Conservation (phyloP, 2,329 filamentous ascomycete genomes). For the Xylariales sp. region DNA sequence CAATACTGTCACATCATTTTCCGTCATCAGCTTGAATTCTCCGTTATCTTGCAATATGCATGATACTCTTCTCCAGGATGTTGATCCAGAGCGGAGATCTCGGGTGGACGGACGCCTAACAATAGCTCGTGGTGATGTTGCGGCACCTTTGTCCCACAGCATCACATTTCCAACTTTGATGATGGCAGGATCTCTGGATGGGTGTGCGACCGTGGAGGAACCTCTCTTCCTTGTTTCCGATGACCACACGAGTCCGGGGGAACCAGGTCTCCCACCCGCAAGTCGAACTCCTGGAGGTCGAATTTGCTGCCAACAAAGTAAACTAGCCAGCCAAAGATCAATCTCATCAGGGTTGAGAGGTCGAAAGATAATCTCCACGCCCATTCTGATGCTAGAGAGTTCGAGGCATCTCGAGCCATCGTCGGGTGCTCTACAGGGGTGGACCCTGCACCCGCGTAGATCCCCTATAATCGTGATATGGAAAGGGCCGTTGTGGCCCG, state of each 20-base stretch:
- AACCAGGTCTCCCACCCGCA: constrained; percentile 55
- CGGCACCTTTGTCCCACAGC: constrained; percentile 84
- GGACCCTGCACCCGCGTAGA: constrained; percentile 78
- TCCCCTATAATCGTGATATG: constrained; percentile 77
- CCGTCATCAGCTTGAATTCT: constrained; percentile 89
- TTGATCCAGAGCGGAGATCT: constrained; percentile 64
- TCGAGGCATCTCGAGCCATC: constrained; percentile 63
- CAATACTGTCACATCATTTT: constrained; percentile 83
- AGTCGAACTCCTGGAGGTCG: constrained; percentile 69
- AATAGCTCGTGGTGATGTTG: constrained; percentile 66
- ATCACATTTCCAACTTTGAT: constrained; percentile 96
- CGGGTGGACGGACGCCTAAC: constrained; percentile 68
- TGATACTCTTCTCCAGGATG: constrained; percentile 86
- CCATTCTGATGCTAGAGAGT: constrained; percentile 64
- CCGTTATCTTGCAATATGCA: constrained; percentile 96
- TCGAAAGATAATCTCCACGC: constrained; percentile 72
- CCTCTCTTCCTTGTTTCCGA: constrained; percentile 58
- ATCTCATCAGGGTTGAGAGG: constrained; percentile 74
- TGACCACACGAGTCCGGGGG: constrained; percentile 54
- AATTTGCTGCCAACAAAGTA: constrained; percentile 85
- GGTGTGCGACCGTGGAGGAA: constrained; percentile 52
- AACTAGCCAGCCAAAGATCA: constrained; percentile 82
- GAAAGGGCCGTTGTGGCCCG: constrained; percentile 72
- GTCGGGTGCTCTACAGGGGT: constrained; percentile 63
- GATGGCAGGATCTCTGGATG: constrained; percentile 77